phyloP scores from a whole-genome alignment of 371 early-diverging fungal genomes.

The Mycotypha africana region DNA sequence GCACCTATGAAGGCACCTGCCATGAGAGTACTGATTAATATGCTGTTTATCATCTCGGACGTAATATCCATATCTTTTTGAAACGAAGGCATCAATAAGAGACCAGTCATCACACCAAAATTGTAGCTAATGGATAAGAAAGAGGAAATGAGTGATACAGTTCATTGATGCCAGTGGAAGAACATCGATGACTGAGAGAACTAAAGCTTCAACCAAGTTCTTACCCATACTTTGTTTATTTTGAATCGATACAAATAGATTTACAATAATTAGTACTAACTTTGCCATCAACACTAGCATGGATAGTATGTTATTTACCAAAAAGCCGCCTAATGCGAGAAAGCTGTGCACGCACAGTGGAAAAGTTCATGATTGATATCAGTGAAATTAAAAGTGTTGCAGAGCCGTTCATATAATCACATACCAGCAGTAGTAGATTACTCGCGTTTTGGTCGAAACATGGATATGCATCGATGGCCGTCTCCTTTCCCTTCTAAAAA shows the following conservation, averaged over 20 bases:
- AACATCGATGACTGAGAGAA: no score
- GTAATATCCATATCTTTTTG: constrained; percentile 21
- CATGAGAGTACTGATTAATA: constrained; percentile 64
- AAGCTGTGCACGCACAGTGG: constrained; percentile 10
- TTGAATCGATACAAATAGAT: neutral
- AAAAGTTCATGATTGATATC: neutral
- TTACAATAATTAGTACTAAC: neutral
- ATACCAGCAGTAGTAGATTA: constrained; percentile 19
- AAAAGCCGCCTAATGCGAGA: constrained; percentile 19
- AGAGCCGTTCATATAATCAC: no score
- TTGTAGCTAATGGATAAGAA: constrained; percentile 30
- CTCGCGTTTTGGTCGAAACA: constrained; percentile 15
- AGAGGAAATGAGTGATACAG: neutral
- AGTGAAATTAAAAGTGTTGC: neutral
- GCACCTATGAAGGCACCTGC: constrained; percentile 67
- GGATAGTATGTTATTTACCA: constrained; percentile 13
- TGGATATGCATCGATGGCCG: no score
- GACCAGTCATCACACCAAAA: constrained; percentile 43
- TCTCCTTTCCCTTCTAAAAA: no score
- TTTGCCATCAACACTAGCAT: neutral
- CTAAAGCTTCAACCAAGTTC: no score
- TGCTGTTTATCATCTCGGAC: constrained; percentile 34
- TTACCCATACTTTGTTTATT: constrained; percentile 22
- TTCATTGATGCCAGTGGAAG: no score
- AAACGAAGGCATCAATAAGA: constrained; percentile 37